Base-by-base conservation (phyloP, 805 yeast genomes). In the Zygotorulaspora sp. region DNA sequence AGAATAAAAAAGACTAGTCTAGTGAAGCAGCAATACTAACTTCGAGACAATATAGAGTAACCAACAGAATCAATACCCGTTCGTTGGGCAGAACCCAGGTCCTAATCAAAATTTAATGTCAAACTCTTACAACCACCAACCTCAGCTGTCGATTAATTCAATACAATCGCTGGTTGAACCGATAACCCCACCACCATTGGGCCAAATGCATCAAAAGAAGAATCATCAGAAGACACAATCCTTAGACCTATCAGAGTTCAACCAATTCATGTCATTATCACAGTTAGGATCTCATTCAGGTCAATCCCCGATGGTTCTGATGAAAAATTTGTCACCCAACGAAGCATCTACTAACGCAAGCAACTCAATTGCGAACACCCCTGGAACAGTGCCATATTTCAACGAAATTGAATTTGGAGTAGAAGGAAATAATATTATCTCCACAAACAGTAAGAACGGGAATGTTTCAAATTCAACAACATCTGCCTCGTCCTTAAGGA, bases 141-240 rank as follows among this genome's bases (percentile, higher is more conserved):
- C 58, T 16, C 63, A 55, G 36, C 44, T 57, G 21, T 61, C 65
- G 6, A 44, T 51, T 31, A 51, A 51, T 33, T 51, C 56, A 20
- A 48, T 50, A 14, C 55, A 50, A 37, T 71, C 77, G 15, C 42
- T 73, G 25, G 63, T 70, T 18, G 78, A 73, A 47, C 78, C 78
- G 6, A 60, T 73, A 27, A 73, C 78, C 3, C 78, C 78, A 2
- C 76, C 77, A 19, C 44, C 66, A 48, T 42, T 53, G 19, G 51
- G 56, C 17, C 59, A 56, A 24, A 48, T 50, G 43, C 38, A 35
- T 25, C 38, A 35, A 21, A 44, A 45, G 35, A 49, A 49, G 25
- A 55, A 51, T 30, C 57, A 53, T 36, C 63, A 52, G 39, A 56
- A 56, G 45, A 45, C 58, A 15, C 63, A 51, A 32, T 58, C 64